A percentile compares a stretch with the other conserved stretches of the same genome.
These are phyloP conservation scores for Macrophomina pseudophaseolina DNA, from an alignment of 2,329 filamentous ascomycete genomes.

Conservation along the genomic window DNA sequence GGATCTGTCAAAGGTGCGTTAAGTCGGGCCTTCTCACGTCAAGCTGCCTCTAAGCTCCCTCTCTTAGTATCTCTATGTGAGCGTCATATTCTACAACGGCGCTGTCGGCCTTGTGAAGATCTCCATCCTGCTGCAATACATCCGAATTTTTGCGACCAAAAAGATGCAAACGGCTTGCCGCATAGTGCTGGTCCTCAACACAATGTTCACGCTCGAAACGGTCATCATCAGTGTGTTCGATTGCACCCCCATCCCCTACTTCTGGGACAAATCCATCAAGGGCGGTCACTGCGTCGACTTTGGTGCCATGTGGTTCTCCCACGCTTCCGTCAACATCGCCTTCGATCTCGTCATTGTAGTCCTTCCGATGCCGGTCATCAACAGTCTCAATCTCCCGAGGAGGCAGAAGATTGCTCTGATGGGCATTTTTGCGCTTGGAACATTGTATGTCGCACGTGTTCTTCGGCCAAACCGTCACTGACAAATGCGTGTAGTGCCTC, in stretches of 20 bases:
- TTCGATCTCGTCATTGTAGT: constrained; percentile 38
- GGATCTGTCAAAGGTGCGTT: neutral
- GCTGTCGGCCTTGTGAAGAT: constrained; percentile 40
- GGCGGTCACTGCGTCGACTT: constrained; percentile 33
- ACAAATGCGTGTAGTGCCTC: constrained; percentile 34
- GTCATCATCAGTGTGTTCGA: constrained; percentile 37
- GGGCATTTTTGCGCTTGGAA: constrained; percentile 41
- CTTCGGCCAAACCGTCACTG: neutral
- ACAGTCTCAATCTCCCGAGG: constrained; percentile 35
- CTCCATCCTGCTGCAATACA: constrained; percentile 42
- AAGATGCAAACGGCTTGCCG: constrained; percentile 34
- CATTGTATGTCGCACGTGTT: constrained; percentile 31
- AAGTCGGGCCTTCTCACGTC: neutral
- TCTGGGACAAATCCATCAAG: constrained; percentile 33
- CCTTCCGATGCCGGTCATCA: constrained; percentile 41
- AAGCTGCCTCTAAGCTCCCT: neutral
- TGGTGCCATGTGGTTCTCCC: constrained; percentile 38
- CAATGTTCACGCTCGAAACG: constrained; percentile 31
- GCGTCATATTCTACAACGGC: constrained; percentile 40
- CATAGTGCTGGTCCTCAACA: constrained; percentile 35
- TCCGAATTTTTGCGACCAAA: constrained; percentile 38
- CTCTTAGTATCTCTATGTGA: constrained; percentile 35
- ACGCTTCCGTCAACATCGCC: constrained; percentile 41
- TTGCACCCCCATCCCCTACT: constrained; percentile 37
- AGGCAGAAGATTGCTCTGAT: constrained; percentile 39